Evolutionary conservation across 2,329 filamentous ascomycete species (phyloP), one percentile per base, ranked within the genome.

Genomic region (Microdochium bolleyi): DNA sequence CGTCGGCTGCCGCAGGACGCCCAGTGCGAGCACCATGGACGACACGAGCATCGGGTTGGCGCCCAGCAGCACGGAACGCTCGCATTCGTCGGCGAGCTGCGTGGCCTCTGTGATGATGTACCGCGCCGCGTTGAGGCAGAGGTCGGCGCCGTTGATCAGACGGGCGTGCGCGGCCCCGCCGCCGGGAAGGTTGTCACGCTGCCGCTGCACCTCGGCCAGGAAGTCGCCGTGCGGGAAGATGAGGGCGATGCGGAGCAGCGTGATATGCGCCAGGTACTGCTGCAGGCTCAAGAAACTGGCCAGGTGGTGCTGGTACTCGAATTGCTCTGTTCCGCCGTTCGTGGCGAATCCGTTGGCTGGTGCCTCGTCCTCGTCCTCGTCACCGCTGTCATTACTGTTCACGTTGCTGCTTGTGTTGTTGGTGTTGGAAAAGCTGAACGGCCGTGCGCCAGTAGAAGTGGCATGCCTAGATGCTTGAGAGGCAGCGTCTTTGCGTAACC

Each of bases 151-250:
- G 32, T 57, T 49, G 13, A 52, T 22, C 24, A 58, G 50, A 10
- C 56, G 49, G 16, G 49, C 27, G 24, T 53, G 34, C 34, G 34
- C 34, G 34, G 16, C 7, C 34, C 34, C 34, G 34, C 34, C 48
- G 2, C 50, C 50, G 2, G 55, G 55, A 3, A 58, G 55, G 24
- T 24, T 50, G 21, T 24, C 30, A 10, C 24, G 53, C 16, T 57
- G 55, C 8, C 41, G 19, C 21, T 52, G 52, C n/a, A 60, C 48
- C 22, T 60, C 57, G 41, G 46, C 51, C 16, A 44, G 49, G 37
- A 57, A 60, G 46, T 53, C 54, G 16, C 51, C 49, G 8, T 53
- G 46, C 8, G 58, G 52, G 34, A 60, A 60, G 14, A 60, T 55
- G 8, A 60, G 38, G 1, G 58, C 49, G 2, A 54, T 52, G 3